Evolutionary conservation across 129 eudicot species (phyloP).

Genomic region (Chrysanthemum makinoi): DNA sequence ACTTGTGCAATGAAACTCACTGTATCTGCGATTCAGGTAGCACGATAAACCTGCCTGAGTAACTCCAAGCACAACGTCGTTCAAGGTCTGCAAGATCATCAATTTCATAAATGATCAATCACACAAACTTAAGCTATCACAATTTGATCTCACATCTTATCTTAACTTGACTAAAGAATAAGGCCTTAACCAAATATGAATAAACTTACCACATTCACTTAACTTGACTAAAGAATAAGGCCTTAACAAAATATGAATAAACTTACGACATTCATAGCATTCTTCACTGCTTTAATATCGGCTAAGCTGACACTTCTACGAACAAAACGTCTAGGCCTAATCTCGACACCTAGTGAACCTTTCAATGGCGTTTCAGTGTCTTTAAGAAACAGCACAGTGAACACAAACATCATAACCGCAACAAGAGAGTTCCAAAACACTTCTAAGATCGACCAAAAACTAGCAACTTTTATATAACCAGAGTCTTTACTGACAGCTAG

Average conservation of each 20-base stretch:
- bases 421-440: constrained; percentile 42
- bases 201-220: too few species aligned
- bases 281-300: constrained; percentile 46
- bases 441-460: constrained; percentile 27
- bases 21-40: constrained; percentile 42
- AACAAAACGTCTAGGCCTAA: constrained; percentile 42
- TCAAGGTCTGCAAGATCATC: constrained; percentile 34
- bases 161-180: too few species aligned
- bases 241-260: too few species aligned
- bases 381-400: constrained; percentile 43
- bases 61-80: constrained; percentile 53
- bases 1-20: constrained; percentile 27
- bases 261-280: constrained; percentile 44
- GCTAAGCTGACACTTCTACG: constrained; percentile 34
- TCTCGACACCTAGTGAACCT: constrained; percentile 35
- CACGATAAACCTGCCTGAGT: constrained; percentile 49
- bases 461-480: constrained; percentile 25
- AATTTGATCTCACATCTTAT: neutral
- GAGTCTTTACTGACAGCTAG: constrained; percentile 27
- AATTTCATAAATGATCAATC: neutral
- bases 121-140: neutral
- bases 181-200: neutral
- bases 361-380: constrained; percentile 45
- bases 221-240: too few species aligned
- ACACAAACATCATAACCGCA: constrained; percentile 31